Percentiles rank a stretch among this genome's conserved stretches.
Evolutionary conservation across 164 flowering plant genomes (phyloP).

Genomic region (Chloranthus sessilifolius): DNA sequence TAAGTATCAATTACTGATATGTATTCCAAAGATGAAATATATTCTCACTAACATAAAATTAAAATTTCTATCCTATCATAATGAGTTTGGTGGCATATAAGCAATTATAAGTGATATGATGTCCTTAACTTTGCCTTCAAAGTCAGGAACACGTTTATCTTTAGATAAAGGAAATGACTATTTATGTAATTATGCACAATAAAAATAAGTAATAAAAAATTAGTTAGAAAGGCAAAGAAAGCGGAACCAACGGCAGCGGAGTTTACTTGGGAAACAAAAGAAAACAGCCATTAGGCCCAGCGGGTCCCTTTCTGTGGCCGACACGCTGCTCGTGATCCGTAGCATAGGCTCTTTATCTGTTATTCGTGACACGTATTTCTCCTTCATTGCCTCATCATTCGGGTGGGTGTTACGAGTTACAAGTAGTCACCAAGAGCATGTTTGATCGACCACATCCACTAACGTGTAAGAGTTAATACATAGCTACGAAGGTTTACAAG

Average conservation of each 20-base stretch:
- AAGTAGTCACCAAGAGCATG: no score
- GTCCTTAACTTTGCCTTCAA: not conserved
- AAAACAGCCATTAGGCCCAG: not conserved
- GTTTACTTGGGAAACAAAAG: not conserved
- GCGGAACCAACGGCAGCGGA: not conserved
- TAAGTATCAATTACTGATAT: no score
- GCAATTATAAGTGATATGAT: not conserved
- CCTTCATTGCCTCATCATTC: not conserved
- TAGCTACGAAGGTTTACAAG: no score
- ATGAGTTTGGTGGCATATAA: not conserved
- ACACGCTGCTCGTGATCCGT: not conserved
- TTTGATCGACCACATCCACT: no score
- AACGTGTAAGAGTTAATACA: no score
- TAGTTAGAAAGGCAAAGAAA: not conserved
- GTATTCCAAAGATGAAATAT: no score
- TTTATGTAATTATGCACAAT: no score
- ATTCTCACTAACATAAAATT: no score
- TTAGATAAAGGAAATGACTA: not conserved
- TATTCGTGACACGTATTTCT: not conserved
- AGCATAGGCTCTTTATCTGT: not conserved
- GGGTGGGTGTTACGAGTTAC: no score
- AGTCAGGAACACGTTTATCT: not conserved
- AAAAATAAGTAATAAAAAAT: no score
- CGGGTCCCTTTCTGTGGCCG: slow-evolving; percentile 1
- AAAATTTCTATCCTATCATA: no score